phyloP scores from a whole-genome alignment of 805 yeast species.

The Candida tibetensis region DNA sequence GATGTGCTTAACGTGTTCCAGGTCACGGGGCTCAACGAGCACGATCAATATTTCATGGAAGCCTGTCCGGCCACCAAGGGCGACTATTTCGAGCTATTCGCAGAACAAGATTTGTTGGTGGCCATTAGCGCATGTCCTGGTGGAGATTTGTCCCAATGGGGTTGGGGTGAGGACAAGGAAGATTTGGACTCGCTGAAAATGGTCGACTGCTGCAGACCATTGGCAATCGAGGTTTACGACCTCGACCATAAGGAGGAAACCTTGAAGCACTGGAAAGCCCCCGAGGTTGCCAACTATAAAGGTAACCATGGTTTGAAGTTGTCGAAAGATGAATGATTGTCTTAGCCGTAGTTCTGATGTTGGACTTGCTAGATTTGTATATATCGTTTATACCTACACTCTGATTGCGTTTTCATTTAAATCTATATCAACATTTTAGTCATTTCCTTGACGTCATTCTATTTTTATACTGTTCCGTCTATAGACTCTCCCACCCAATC shows the following conservation, averaged over 20 bases:
- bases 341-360: too few relatives aligned
- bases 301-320: conserved; percentile 55
- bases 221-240: conserved; percentile 59
- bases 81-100: conserved; percentile 65
- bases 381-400: too few relatives aligned
- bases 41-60: conserved; percentile 69
- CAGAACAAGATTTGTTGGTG: conserved; percentile 61
- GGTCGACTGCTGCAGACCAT: conserved; percentile 61
- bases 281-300: conserved; percentile 48
- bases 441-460: too few relatives aligned
- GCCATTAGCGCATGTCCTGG: conserved; percentile 71
- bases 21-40: conserved; percentile 62
- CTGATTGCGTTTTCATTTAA: too few relatives aligned
- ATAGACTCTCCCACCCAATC: conserved; percentile 46
- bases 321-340: too few relatives aligned
- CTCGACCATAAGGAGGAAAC: conserved; percentile 44
- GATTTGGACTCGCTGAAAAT: conserved; percentile 46
- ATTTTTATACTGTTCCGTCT: conserved; percentile 39
- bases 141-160: conserved; percentile 67
- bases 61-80: conserved; percentile 59
- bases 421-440: too few relatives aligned
- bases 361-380: too few relatives aligned
- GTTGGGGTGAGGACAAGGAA: conserved; percentile 61
- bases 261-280: conserved; percentile 50
- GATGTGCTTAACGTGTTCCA: conserved; percentile 70